Conservation (phyloP, 2,329 filamentous ascomycete species). For the Colletotrichum sp. region DNA sequence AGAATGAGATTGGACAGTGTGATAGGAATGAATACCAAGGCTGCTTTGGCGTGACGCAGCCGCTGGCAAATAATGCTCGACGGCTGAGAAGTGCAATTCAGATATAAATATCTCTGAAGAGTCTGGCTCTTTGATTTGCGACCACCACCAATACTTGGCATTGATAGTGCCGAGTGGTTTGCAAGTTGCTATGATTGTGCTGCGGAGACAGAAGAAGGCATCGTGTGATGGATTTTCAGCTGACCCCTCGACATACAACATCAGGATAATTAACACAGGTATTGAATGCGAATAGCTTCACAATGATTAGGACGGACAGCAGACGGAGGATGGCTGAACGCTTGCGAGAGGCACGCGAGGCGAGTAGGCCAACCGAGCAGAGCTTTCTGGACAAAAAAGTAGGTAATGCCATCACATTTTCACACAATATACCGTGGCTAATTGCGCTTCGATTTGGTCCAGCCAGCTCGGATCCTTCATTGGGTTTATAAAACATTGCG, state of each 20-base stretch:
- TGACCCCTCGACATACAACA: fast-evolving
- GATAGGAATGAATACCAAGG: not conserved
- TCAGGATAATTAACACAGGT: not conserved
- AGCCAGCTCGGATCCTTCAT: no score
- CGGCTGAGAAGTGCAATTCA: not conserved
- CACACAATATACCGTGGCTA: no score
- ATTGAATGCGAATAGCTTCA: not conserved
- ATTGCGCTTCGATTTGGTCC: no score
- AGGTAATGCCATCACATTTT: no score
- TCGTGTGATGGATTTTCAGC: not conserved
- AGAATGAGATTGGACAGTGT: not conserved
- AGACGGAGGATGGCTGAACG: no score
- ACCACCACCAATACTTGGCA: not conserved
- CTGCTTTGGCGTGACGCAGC: no score
- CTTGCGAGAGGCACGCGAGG: no score
- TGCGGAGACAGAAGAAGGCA: not conserved
- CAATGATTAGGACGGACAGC: no score
- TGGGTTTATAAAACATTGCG: no score
- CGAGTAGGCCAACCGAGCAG: no score
- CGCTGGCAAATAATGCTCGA: no score
- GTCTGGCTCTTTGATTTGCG: not conserved
- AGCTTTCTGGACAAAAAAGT: no score
- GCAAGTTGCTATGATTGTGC: not conserved
- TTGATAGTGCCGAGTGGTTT: not conserved
- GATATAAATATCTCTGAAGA: not conserved